phyloP scores from a whole-genome alignment of 108 stramenopile genomes.

The Tribonema minus region DNA sequence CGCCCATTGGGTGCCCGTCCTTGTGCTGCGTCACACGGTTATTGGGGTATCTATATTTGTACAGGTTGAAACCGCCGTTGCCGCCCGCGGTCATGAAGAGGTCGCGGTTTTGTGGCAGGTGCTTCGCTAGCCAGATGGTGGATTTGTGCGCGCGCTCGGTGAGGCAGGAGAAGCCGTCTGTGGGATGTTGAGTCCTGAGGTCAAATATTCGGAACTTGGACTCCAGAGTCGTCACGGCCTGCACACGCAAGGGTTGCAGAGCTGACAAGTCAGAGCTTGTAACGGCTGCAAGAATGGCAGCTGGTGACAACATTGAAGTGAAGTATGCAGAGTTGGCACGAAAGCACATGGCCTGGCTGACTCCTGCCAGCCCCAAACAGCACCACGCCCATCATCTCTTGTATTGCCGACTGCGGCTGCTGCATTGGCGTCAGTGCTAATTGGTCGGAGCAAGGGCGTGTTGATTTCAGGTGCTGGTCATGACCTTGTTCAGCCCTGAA shows the following conservation, averaged over 20 bases:
- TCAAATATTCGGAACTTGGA: conserved; percentile 74
- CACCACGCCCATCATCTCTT: no score
- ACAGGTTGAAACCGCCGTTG: conserved; percentile 74
- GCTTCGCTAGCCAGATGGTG: conserved; percentile 55
- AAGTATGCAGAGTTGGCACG: background rate
- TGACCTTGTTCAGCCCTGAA: no score
- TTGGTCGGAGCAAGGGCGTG: no score
- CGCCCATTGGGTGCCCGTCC: conserved; percentile 66
- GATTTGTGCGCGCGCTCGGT: conserved; percentile 69
- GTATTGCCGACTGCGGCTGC: no score
- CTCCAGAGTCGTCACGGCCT: conserved; percentile 74
- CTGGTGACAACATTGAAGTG: background rate
- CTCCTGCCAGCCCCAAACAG: no score
- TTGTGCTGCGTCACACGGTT: conserved; percentile 58
- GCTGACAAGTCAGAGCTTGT: background rate
- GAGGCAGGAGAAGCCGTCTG: conserved; percentile 66
- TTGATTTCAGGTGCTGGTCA: no score
- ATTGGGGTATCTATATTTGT: conserved; percentile 74
- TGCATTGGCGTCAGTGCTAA: no score
- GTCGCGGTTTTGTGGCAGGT: conserved; percentile 80
- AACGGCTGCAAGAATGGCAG: background rate
- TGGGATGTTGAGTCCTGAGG: conserved; percentile 69
- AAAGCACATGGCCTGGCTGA: background rate
- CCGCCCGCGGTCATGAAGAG: conserved; percentile 77
- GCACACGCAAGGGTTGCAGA: conserved; percentile 20